phyloP scores from a whole-genome alignment of 176 grass and related monocot species.

The Canna indica region DNA sequence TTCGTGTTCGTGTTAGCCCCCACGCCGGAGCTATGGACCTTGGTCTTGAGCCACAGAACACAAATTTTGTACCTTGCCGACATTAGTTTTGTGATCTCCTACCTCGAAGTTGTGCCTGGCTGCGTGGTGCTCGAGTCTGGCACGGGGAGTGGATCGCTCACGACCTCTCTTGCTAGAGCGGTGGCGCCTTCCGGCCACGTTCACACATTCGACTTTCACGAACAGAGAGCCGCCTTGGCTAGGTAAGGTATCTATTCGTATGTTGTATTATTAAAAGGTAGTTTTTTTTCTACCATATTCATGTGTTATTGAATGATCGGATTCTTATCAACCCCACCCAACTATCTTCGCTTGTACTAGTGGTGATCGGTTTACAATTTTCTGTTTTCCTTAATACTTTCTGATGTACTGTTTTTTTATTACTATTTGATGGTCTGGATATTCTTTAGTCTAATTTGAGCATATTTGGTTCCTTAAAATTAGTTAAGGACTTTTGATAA shows the following conservation, averaged over 20 bases:
- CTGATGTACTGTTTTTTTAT: no score
- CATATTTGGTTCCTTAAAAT: no score
- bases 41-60: constrained; percentile 81
- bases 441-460: no score
- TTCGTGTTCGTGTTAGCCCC: constrained; percentile 72
- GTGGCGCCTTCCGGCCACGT: constrained; percentile 56
- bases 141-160: constrained; percentile 69
- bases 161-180: constrained; percentile 64
- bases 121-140: constrained; percentile 78
- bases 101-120: constrained; percentile 68
- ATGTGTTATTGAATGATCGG: no score
- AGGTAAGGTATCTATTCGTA: constrained; percentile 33
- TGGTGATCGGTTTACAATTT: no score
- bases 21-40: constrained; percentile 81
- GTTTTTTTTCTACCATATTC: neutral
- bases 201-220: constrained; percentile 87
- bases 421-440: no score
- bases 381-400: no score
- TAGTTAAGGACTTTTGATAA: no score
- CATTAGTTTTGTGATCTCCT: constrained; percentile 76
- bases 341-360: no score
- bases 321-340: no score
- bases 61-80: constrained; percentile 89
- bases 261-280: neutral
- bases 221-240: constrained; percentile 61